Percentiles rank a stretch among this genome's conserved stretches.
These are phyloP conservation scores for Chlorella sorokiniana DNA, from an alignment of 139 green algal genomes.

Conservation along the genomic window DNA sequence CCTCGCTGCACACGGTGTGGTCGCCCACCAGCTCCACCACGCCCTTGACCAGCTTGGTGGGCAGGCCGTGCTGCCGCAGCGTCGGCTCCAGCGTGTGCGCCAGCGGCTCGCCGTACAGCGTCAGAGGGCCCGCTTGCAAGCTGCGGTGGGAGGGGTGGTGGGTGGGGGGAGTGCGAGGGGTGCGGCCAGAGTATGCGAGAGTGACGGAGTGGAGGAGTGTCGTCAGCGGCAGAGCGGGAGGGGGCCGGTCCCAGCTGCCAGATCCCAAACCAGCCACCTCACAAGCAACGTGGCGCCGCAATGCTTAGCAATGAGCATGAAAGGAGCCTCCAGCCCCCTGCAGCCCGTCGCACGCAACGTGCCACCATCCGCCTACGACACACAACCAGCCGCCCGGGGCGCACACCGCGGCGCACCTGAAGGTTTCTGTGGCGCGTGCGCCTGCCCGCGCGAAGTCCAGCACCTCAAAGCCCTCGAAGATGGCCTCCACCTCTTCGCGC, in stretches of 20 bases:
- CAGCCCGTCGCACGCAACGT: background rate
- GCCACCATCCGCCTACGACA: background rate
- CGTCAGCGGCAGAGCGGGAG: too few species aligned
- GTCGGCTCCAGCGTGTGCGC: constrained; percentile 95
- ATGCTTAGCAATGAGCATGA: too few species aligned
- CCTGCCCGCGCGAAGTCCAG: constrained; percentile 91
- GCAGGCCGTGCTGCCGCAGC: constrained; percentile 91
- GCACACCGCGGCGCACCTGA: constrained; percentile 39
- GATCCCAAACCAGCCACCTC: background rate
- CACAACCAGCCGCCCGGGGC: background rate
- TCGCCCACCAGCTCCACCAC: constrained; percentile 89
- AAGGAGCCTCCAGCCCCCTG: too few species aligned
- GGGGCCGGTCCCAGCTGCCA: too few species aligned
- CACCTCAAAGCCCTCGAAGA: constrained; percentile 58
- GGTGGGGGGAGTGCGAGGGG: background rate
- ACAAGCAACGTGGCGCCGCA: background rate
- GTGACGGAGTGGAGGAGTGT: too few species aligned
- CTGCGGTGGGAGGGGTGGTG: background rate
- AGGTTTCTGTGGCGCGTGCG: constrained; percentile 72
- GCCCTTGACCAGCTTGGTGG: constrained; percentile 90
- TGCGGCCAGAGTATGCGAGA: background rate
- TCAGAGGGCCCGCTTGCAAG: constrained; percentile 76
- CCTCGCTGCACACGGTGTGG: constrained; percentile 74
- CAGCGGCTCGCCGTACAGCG: constrained; percentile 71
- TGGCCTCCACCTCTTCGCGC: constrained; percentile 44